A percentile compares a stretch with the other conserved stretches of the same genome.
Evolutionary conservation across 768 basidiomycete genomes (phyloP).

Genomic region (Asterophora lycoperdoides): DNA sequence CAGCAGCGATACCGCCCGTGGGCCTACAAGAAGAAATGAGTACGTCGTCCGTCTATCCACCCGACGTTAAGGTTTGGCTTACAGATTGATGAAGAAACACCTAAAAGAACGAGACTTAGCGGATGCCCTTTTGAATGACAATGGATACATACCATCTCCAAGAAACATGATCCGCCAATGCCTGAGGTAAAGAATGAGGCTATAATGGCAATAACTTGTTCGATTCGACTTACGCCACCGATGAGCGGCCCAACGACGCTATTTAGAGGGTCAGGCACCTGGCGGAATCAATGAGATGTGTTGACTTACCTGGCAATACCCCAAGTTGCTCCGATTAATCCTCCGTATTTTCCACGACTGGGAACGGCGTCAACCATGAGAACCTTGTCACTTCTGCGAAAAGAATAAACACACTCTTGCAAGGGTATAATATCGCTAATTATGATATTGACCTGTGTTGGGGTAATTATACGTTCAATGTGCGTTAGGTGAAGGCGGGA

Average conservation of each 20-base stretch:
- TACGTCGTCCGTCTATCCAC: neutral
- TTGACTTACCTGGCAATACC: constrained; percentile 48
- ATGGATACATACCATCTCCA: constrained; percentile 64
- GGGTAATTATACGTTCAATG: constrained; percentile 1
- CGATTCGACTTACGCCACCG: constrained; percentile 58
- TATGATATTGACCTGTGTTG: constrained; percentile 55
- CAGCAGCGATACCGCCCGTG: constrained; percentile 63
- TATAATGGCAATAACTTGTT: constrained; percentile 1
- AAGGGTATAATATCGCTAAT: constrained; percentile 82
- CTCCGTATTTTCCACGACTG: constrained; percentile 76
- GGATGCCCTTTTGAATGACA: neutral
- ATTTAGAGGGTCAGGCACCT: constrained; percentile 1
- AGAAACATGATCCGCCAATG: constrained; percentile 65
- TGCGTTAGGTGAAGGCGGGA: neutral
- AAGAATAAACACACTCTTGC: constrained; percentile 50
- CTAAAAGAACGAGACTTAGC: constrained; percentile 22
- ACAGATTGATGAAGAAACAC: constrained; percentile 80
- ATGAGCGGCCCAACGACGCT: constrained; percentile 75
- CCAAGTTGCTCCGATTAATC: constrained; percentile 76
- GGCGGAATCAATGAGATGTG: no score
- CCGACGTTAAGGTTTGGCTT: constrained; percentile 18
- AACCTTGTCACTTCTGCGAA: neutral
- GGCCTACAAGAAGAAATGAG: constrained; percentile 42
- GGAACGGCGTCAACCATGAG: neutral
- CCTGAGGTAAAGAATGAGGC: constrained; percentile 31